These are phyloP conservation scores for Boletus tylopilopsis DNA, from an alignment of 768 basidiomycete species.

Conservation along the genomic window DNA sequence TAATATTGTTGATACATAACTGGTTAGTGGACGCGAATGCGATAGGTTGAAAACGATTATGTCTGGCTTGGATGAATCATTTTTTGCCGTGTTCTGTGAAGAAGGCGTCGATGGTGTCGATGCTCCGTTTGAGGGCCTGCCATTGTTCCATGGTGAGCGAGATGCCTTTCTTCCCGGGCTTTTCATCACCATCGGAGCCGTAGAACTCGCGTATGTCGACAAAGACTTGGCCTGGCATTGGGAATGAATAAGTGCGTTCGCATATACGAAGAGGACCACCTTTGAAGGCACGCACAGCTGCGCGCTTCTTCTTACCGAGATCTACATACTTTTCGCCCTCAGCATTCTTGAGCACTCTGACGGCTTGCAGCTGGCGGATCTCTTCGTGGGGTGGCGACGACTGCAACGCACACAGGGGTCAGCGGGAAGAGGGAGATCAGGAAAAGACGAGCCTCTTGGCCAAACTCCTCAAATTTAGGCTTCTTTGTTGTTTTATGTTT, in stretches of 20 bases:
- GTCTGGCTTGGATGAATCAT: neutral
- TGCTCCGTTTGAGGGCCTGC: slow-evolving; percentile 47
- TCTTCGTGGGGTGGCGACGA: slow-evolving; percentile 5
- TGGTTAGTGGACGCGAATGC: neutral
- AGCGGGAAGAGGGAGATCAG: neutral
- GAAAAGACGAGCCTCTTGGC: slow-evolving; percentile 7
- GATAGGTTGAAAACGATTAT: neutral
- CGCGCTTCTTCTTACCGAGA: slow-evolving; percentile 70
- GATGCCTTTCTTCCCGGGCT: slow-evolving; percentile 82
- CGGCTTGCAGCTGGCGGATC: neutral
- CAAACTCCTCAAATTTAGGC: slow-evolving; percentile 22
- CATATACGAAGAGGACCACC: slow-evolving; percentile 22
- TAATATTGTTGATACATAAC: slow-evolving; percentile 3
- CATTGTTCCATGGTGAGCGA: slow-evolving; percentile 66
- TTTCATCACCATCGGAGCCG: slow-evolving; percentile 51
- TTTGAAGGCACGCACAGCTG: slow-evolving; percentile 50
- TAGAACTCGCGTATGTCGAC: slow-evolving; percentile 81
- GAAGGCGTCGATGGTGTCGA: slow-evolving; percentile 48
- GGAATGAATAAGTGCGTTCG: slow-evolving; percentile 19
- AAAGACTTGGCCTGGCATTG: slow-evolving; percentile 40
- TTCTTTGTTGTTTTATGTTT: slow-evolving; percentile 34
- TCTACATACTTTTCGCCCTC: slow-evolving; percentile 52
- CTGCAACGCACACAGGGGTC: slow-evolving; percentile 21
- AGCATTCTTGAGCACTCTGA: slow-evolving; percentile 14
- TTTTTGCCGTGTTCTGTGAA: slow-evolving; percentile 33